A percentile compares a stretch with the other conserved stretches of the same genome.
These are phyloP conservation scores for Myriosclerotinia scirpicola DNA, from an alignment of 2,329 filamentous ascomycete species.

Conservation along the genomic window DNA sequence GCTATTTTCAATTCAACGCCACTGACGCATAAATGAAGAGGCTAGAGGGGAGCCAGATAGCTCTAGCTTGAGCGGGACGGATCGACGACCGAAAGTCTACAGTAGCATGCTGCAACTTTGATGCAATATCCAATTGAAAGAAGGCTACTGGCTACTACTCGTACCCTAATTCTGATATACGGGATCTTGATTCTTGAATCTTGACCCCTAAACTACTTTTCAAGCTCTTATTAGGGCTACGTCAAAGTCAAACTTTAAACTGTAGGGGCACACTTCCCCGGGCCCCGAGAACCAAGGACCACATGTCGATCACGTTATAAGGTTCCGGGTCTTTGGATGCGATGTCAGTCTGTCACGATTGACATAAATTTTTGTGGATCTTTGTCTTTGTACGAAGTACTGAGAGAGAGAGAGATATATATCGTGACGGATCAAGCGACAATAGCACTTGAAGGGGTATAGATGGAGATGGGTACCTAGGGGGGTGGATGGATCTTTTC, in stretches of 20 bases:
- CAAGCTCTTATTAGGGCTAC: background rate
- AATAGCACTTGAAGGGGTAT: too few relatives aligned
- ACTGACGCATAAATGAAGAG: too few relatives aligned
- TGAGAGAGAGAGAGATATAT: too few relatives aligned
- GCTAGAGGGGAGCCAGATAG: too few relatives aligned
- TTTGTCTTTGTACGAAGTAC: background rate
- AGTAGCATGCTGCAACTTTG: background rate
- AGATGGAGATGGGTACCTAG: too few relatives aligned
- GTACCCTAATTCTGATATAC: background rate
- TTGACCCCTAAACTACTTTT: background rate
- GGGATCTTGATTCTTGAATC: background rate
- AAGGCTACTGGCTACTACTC: too few relatives aligned
- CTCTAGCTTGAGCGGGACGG: background rate
- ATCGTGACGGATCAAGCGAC: too few relatives aligned
- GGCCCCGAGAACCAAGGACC: background rate
- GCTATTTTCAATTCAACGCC: background rate
- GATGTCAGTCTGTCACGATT: too few relatives aligned
- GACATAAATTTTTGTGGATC: too few relatives aligned
- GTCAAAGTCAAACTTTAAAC: background rate
- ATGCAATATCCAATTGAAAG: too few relatives aligned
- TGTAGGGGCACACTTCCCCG: background rate
- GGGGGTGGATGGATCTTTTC: too few relatives aligned
- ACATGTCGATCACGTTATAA: conserved; percentile 13
- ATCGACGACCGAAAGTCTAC: background rate
- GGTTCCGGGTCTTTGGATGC: background rate